Evolutionary conservation across 495 filamentous ascomycete species (phyloP), one percentile per base, ranked within the genome.

Genomic region (Talaromyces ruber): DNA sequence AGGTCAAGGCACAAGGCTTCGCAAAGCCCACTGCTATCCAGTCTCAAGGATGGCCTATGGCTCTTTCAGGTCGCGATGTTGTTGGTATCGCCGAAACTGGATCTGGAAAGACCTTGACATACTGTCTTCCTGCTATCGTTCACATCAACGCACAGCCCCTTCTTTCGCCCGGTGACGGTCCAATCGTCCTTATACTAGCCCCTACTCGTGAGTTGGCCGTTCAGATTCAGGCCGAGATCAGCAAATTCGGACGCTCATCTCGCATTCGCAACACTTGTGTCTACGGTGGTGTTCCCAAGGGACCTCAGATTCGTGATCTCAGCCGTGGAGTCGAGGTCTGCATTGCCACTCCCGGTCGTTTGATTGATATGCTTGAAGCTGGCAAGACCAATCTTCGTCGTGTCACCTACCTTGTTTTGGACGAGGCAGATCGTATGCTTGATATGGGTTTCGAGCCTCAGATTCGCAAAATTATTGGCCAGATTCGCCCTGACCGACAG

Each of bases 391-490:
- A 98, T 79, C 88, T 98, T 63, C 92, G 94, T 61, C 94, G 94
- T 76, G 93, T 98, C 61, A 98, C 94, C 24, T 98, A 97, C 73
- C 85, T 98, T 34, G 92, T 98, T 64, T 88, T 98, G 39, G 94
- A 98, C 68, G 94, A 98, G 83, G 94, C 94, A 72, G 94, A 98
- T 82, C 95, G 95, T 76, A 98, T 98, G 94, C 81, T 98, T 79
- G 94, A 98, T 80, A 98, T 98, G 94, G 94, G 94, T 88, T 98
- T 98, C 83, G 94, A 98, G 81, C 94, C 94, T 68, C 94, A 98
- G 76, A 97, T 98, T 70, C 88, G 92, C 77, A 96, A 97, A 83
- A 96, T 98, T 66, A 91, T 98, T 65, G 81, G 88, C 56, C 94
- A 98, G 80, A 98, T 98, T 79, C 91, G 94, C 66, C 94, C 94